phyloP scores from a whole-genome alignment of 2,329 filamentous ascomycete species.

The Capronia americana region DNA sequence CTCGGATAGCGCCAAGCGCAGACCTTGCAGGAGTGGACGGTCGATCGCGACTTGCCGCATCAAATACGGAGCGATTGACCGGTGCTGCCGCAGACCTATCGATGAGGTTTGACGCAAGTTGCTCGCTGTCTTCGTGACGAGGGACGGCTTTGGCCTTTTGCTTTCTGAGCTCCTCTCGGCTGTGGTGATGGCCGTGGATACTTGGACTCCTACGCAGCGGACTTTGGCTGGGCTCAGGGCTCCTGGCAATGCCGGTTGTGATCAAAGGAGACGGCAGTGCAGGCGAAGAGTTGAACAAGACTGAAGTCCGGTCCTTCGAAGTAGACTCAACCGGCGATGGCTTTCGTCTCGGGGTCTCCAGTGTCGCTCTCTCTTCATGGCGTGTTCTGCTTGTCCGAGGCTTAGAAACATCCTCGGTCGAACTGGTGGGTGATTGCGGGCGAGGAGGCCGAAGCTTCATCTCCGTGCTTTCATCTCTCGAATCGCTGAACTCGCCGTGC shows the following conservation, averaged over 20 bases:
- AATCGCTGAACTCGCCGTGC: conserved; percentile 15
- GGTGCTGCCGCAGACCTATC: conserved; percentile 28
- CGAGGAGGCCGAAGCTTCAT: conserved; percentile 33
- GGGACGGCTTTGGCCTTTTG: conserved; percentile 12
- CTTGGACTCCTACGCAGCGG: conserved; percentile 42
- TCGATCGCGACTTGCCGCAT: conserved; percentile 38
- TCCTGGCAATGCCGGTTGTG: conserved; percentile 14
- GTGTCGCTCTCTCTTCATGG: conserved; percentile 8
- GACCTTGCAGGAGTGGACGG: conserved; percentile 48
- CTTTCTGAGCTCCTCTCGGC: conserved; percentile 30
- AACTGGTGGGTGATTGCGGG: conserved; percentile 39
- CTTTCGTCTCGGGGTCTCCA: conserved; percentile 35
- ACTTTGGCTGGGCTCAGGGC: conserved; percentile 27
- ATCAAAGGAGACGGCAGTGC: conserved; percentile 38
- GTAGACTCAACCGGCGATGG: conserved; percentile 51
- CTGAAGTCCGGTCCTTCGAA: conserved; percentile 54
- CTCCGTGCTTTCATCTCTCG: conserved; percentile 24
- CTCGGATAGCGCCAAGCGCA: conserved; percentile 58
- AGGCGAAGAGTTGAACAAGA: conserved; percentile 54
- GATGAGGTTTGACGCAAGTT: conserved; percentile 35
- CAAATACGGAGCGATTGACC: conserved; percentile 47
- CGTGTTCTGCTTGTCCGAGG: conserved; percentile 6
- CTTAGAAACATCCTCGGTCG: conserved; percentile 37
- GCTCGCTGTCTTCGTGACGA: conserved; percentile 21
- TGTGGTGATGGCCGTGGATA: conserved; percentile 48